A percentile compares a stretch with the other conserved stretches of the same genome.
Evolutionary conservation across 257 asterid genomes (phyloP).

Genomic region (Gardenia jasminoides): DNA sequence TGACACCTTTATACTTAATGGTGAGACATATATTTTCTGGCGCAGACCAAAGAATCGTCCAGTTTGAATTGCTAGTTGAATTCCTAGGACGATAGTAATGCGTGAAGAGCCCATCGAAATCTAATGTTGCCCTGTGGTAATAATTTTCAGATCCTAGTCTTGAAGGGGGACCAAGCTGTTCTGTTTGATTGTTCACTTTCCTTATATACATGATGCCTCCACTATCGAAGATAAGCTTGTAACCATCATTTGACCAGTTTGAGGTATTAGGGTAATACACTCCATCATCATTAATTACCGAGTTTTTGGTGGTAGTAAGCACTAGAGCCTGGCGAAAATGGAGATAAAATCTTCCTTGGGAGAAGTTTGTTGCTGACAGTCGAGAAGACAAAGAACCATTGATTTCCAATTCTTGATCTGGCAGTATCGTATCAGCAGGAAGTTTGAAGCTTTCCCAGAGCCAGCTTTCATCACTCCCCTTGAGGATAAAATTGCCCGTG

Average conservation of each 20-base stretch:
- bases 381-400: slow-evolving; percentile 13
- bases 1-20: slow-evolving; percentile 35
- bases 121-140: slow-evolving; percentile 21
- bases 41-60: slow-evolving; percentile 29
- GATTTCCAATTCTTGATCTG: slow-evolving; percentile 19
- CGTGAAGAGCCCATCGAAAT: too few species aligned
- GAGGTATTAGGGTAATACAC: too few species aligned
- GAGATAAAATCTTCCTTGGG: slow-evolving; percentile 47
- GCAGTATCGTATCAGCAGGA: slow-evolving; percentile 41
- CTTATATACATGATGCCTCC: slow-evolving; percentile 28
- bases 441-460: slow-evolving; percentile 55
- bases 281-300: neutral
- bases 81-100: slow-evolving; percentile 39
- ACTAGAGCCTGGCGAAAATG: slow-evolving; percentile 32
- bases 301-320: slow-evolving; percentile 31
- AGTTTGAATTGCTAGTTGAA: slow-evolving; percentile 15
- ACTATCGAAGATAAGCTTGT: slow-evolving; percentile 29
- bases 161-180: neutral
- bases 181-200: slow-evolving; percentile 21
- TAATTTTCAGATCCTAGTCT: slow-evolving; percentile 26
- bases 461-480: slow-evolving; percentile 15
- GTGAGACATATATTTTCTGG: slow-evolving; percentile 37
- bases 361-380: slow-evolving; percentile 27
- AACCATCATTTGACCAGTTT: slow-evolving; percentile 13
- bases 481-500: slow-evolving; percentile 54